phyloP scores from a whole-genome alignment of 2,329 filamentous ascomycete genomes.

The Diaporthe amygdali region DNA sequence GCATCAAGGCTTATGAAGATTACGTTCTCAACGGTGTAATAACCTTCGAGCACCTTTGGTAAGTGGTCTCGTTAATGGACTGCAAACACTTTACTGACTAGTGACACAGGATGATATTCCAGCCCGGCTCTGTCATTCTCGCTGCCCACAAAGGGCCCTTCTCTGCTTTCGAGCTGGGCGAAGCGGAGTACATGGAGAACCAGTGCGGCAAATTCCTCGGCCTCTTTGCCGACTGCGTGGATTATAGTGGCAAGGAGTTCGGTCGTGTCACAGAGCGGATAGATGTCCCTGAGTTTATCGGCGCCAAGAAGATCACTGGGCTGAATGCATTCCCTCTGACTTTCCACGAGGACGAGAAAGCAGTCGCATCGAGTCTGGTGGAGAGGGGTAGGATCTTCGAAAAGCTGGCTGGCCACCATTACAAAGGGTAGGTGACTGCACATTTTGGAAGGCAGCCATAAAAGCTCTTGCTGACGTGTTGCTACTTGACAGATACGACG shows the following conservation, averaged over 20 bases:
- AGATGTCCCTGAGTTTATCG: conserved; percentile 46
- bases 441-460: not conserved
- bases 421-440: conserved; percentile 46
- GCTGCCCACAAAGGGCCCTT: conserved; percentile 44
- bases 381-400: conserved; percentile 51
- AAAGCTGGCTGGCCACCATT: conserved; percentile 50
- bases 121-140: conserved; percentile 49
- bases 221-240: conserved; percentile 47
- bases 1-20: conserved; percentile 55
- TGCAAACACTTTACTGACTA: not conserved
- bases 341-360: conserved; percentile 46
- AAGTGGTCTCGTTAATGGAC: not conserved
- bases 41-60: conserved; percentile 56
- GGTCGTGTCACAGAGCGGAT: conserved; percentile 43
- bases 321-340: conserved; percentile 50
- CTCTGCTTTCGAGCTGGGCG: conserved; percentile 44
- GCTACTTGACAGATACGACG: conserved; percentile 26
- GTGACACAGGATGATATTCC: conserved; percentile 48
- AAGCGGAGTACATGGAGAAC: conserved; percentile 42
- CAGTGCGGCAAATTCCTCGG: conserved; percentile 44
- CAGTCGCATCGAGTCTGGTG: conserved; percentile 39
- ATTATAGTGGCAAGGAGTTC: conserved; percentile 54
- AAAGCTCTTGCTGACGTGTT: not conserved
- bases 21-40: conserved; percentile 59
- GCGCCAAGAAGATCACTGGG: conserved; percentile 48